Evolutionary conservation across 2,329 filamentous ascomycete species (phyloP).

Genomic region (Penicillium concentricum): DNA sequence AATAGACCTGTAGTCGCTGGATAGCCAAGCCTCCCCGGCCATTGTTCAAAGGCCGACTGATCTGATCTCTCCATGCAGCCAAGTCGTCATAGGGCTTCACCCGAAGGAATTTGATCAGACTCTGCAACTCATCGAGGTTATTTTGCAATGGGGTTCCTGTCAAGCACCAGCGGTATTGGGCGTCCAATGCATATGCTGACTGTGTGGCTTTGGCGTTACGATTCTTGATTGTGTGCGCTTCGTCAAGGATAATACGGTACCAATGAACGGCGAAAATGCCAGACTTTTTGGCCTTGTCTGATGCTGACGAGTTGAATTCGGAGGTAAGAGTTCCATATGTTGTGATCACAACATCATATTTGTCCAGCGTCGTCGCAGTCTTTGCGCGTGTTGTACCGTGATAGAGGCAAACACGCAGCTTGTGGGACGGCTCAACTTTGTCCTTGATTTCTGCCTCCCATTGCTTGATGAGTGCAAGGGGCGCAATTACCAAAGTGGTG

Average conservation of each 20-base stretch:
- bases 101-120: constrained; percentile 84
- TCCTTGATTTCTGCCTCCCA: constrained; percentile 93
- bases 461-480: constrained; percentile 89
- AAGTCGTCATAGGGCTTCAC: constrained; percentile 90
- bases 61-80: constrained; percentile 84
- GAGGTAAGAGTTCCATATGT: constrained; percentile 95
- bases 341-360: constrained; percentile 93
- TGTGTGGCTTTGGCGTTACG: constrained; percentile 93
- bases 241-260: constrained; percentile 94
- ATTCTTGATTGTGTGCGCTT: constrained; percentile 98
- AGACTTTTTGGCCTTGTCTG: constrained; percentile 64
- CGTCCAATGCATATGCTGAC: constrained; percentile 78
- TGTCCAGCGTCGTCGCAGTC: constrained; percentile 69
- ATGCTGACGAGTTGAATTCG: constrained; percentile 66
- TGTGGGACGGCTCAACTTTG: constrained; percentile 69
- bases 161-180: constrained; percentile 92
- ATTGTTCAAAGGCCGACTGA: constrained; percentile 84
- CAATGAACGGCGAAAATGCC: constrained; percentile 90
- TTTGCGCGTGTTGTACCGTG: constrained; percentile 87
- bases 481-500: constrained; percentile 86
- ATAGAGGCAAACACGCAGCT: constrained; percentile 80
- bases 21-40: constrained; percentile 89
- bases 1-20: constrained; percentile 74
- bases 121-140: constrained; percentile 94
- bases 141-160: constrained; percentile 98